Evolutionary conservation across 805 yeast genomes (phyloP).

Genomic region (Barnettozyma populi): DNA sequence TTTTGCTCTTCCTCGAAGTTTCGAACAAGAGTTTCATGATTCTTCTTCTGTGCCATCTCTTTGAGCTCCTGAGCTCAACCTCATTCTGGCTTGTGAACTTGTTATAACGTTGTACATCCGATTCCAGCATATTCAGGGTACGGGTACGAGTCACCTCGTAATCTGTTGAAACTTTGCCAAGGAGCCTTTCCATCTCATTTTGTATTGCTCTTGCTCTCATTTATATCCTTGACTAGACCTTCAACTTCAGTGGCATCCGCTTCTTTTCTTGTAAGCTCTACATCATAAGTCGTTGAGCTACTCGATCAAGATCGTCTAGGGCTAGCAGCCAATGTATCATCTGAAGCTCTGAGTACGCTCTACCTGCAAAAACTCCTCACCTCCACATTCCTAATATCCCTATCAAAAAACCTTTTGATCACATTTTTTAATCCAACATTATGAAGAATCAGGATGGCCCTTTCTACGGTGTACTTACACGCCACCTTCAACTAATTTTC

Average conservation of each 20-base stretch:
- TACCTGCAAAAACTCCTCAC: too few species aligned
- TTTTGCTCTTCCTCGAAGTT: not conserved
- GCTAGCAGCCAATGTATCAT: too few species aligned
- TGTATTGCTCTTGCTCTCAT: constrained; percentile 34
- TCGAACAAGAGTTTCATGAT: constrained; percentile 9
- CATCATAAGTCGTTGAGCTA: constrained; percentile 44
- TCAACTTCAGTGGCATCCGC: constrained; percentile 46
- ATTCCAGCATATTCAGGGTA: constrained; percentile 11
- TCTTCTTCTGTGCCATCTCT: constrained; percentile 27
- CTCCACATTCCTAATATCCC: too few species aligned
- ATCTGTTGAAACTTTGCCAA: constrained; percentile 16
- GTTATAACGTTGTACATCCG: constrained; percentile 19
- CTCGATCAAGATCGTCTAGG: constrained; percentile 45
- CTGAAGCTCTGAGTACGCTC: too few species aligned
- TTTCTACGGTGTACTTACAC: too few species aligned
- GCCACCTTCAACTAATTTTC: too few species aligned
- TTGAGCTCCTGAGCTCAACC: constrained; percentile 20
- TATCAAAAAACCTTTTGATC: too few species aligned
- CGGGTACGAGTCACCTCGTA: constrained; percentile 9
- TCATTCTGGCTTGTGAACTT: constrained; percentile 21
- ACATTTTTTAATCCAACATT: too few species aligned
- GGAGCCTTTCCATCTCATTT: constrained; percentile 17
- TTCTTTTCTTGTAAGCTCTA: constrained; percentile 49
- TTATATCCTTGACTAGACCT: constrained; percentile 35
- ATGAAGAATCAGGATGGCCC: too few species aligned